A percentile compares a stretch with the other conserved stretches of the same genome.
phyloP scores from a whole-genome alignment of 805 yeast species.

The Ogataea populi-albae region DNA sequence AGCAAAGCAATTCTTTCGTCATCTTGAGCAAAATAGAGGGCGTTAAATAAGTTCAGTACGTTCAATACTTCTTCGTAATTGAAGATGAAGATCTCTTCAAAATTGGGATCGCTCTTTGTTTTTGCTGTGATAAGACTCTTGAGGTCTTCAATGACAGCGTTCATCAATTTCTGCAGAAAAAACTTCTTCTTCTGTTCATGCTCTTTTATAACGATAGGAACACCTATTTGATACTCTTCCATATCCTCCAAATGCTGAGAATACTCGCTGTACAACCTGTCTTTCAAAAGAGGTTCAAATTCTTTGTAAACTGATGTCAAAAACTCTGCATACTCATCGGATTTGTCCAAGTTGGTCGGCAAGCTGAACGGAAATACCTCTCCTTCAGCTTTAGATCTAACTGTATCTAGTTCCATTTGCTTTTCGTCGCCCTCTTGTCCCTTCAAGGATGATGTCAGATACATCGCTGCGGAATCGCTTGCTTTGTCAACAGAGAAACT shows the following conservation, averaged over 20 bases:
- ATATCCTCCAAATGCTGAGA: constrained; percentile 16
- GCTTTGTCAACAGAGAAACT: constrained; percentile 48
- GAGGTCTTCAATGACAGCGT: constrained; percentile 29
- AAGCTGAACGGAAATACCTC: constrained; percentile 40
- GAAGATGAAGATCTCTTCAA: constrained; percentile 21
- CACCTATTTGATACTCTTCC: constrained; percentile 31
- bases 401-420: not conserved
- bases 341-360: constrained; percentile 36
- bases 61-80: constrained; percentile 42
- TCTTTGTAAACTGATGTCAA: constrained; percentile 50
- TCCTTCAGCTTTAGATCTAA: constrained; percentile 35
- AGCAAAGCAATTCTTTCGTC: constrained; percentile 43
- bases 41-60: constrained; percentile 57
- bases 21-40: constrained; percentile 45
- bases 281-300: constrained; percentile 48
- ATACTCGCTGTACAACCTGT: constrained; percentile 39
- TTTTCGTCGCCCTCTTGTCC: constrained; percentile 13
- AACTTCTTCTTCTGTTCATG: constrained; percentile 36
- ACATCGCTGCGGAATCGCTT: constrained; percentile 40
- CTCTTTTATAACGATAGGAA: constrained; percentile 33
- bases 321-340: constrained; percentile 43
- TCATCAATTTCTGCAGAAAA: constrained; percentile 29
- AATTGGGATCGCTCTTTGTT: constrained; percentile 18
- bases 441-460: constrained; percentile 25
- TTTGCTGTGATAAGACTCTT: constrained; percentile 30